Base-by-base conservation (phyloP, 129 eudicot genomes). In the Mikania micrantha region DNA sequence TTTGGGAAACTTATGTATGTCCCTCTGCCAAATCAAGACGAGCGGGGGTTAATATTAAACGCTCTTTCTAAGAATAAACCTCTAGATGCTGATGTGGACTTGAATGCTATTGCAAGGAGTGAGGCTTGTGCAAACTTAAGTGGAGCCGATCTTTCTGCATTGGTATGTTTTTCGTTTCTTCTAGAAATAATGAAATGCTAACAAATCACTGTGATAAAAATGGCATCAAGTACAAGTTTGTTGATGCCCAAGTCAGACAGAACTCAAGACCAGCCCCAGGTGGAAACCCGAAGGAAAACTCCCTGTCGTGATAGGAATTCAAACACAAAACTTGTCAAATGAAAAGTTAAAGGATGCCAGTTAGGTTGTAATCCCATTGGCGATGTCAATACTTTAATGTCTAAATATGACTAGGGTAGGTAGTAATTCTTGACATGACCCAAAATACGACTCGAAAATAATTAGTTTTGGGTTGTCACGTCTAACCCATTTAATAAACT, bases 141-240 rank as follows among this genome's bases (percentile, higher is more conserved):
- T 68, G 98, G 98, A 28, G 98, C 96, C 32, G 98, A 93, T 77
- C 98, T 93, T 63, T 72, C 80, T 58, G 76, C 86, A 31, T 67
- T 94, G 86, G 99, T 94, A 60, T 6, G 89, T 74, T 54, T 50
- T 9, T 4, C 44, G 17, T 20, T 31, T 15, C 12, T 9, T 1
- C 3, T 58, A 5, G 11, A 1, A 44, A 4, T 22, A 5, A 11
- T 57, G 11, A 1, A 44, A 4, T 22, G 9, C 17, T 57, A 32
- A 16, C 29, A 15, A 28, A 45, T 12, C 20, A 40, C 29, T 7
- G 25, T 39, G 13, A 20, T 12, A 21, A 63, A 40, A 22, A 41
- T 52, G 27, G 27, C 38, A 12, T 32, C 20, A 34, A 24, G 4
- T 56, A 17, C 22, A 16, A 27, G 27, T 42, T 44, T 29, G 36